Conservation (phyloP, 345 rosid species). For the Triadica sebifera region DNA sequence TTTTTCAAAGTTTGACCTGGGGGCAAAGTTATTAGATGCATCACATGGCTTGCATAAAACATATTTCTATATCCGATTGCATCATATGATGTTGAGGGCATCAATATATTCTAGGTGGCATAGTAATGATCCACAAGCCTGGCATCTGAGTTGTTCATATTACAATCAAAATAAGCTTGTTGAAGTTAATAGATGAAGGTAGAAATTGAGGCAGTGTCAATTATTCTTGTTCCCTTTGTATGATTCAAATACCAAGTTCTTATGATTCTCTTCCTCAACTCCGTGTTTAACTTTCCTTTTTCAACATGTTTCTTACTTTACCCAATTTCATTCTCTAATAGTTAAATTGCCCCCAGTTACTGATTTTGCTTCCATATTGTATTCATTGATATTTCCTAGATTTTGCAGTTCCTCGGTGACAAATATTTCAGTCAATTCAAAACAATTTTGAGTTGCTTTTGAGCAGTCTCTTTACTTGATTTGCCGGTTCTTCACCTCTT, state of each 20-base stretch:
- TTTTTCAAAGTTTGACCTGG: neutral
- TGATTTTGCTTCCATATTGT: constrained; percentile 34
- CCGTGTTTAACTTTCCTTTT: constrained; percentile 5
- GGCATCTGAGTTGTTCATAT: neutral
- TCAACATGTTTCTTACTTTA: constrained; percentile 10
- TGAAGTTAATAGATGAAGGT: constrained; percentile 11
- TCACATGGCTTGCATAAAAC: neutral
- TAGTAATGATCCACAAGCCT: neutral
- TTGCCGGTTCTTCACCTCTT: constrained; percentile 12
- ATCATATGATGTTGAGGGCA: neutral
- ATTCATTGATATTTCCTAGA: constrained; percentile 44
- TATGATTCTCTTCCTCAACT: neutral
- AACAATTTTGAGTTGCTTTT: constrained; percentile 15
- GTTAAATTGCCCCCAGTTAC: constrained; percentile 17
- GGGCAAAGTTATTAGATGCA: neutral
- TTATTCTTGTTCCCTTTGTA: neutral
- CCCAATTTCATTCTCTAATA: constrained; percentile 1
- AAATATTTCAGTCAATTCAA: constrained; percentile 23
- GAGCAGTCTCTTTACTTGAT: constrained; percentile 19
- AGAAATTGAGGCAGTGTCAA: neutral
- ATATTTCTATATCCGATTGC: neutral
- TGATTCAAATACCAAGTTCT: neutral
- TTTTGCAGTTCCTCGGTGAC: constrained; percentile 81
- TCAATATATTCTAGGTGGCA: too few relatives aligned
- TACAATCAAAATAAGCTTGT: neutral